A percentile compares a stretch with the other conserved stretches of the same genome.
Conservation (phyloP, 2,329 filamentous ascomycete species). For the Raffaelea deltoideospora region DNA sequence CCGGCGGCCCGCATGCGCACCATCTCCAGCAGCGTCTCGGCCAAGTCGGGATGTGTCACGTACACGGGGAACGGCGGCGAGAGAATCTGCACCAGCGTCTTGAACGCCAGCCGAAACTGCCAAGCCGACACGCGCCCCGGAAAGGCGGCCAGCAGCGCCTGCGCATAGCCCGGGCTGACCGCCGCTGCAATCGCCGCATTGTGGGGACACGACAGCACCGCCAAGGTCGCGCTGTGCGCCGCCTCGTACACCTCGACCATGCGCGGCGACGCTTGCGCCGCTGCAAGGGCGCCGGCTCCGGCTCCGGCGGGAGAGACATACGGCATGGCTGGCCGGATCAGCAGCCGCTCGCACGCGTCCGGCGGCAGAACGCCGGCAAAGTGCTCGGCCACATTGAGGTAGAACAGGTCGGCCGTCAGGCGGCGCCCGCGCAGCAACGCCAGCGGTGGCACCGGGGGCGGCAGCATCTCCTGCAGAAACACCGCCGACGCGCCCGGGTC, state of each 20-base stretch:
- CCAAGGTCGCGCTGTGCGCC: slow-evolving; percentile 68
- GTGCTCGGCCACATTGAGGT: slow-evolving; percentile 75
- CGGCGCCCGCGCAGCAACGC: too few species aligned
- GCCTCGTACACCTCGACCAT: slow-evolving; percentile 62
- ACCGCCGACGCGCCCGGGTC: slow-evolving; percentile 49
- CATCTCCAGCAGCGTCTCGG: slow-evolving; percentile 68
- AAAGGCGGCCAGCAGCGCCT: slow-evolving; percentile 66
- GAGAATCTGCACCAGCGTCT: slow-evolving; percentile 67
- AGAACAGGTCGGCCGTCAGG: slow-evolving; percentile 58
- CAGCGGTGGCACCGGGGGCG: slow-evolving; percentile 41
- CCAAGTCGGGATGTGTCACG: slow-evolving; percentile 58
- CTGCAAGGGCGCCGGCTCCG: background rate
- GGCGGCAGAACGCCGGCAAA: slow-evolving; percentile 57
- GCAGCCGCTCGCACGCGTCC: slow-evolving; percentile 52
- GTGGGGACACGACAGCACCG: slow-evolving; percentile 65
- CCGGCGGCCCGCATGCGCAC: slow-evolving; percentile 49
- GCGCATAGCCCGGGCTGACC: slow-evolving; percentile 70
- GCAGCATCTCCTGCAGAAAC: slow-evolving; percentile 50
- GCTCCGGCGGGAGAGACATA: slow-evolving; percentile 41
- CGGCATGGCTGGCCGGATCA: slow-evolving; percentile 57
- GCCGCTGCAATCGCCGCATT: slow-evolving; percentile 55
- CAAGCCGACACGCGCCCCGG: slow-evolving; percentile 63
- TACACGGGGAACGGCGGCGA: slow-evolving; percentile 66
- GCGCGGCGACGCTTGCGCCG: slow-evolving; percentile 25
- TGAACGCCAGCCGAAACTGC: slow-evolving; percentile 81